Evolutionary conservation across 441 rosid genomes (phyloP).

Genomic region (Gossypium trilobum): DNA sequence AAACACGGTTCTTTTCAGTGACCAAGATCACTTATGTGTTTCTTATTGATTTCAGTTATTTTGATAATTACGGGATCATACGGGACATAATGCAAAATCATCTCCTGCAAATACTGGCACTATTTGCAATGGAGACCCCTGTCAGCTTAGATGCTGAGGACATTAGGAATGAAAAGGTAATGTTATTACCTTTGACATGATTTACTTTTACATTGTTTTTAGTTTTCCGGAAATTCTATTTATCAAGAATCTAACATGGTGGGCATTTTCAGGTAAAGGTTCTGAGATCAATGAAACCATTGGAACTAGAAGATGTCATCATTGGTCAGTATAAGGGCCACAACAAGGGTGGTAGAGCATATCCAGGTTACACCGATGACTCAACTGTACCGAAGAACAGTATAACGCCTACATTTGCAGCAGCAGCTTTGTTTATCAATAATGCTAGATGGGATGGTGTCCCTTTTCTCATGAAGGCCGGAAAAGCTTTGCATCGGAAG

Average conservation of each 20-base stretch:
- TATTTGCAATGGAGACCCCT: conserved; percentile 94
- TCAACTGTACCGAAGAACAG: conserved; percentile 60
- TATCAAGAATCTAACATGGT: neutral
- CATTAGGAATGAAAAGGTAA: conserved; percentile 83
- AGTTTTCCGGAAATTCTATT: neutral
- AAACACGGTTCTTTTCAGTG: neutral
- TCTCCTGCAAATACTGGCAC: conserved; percentile 77
- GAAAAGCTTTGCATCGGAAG: conserved; percentile 75
- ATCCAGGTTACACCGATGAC: conserved; percentile 67
- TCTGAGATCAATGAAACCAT: conserved; percentile 65
- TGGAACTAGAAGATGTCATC: conserved; percentile 55
- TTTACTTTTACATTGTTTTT: neutral
- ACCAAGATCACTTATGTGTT: conserved; percentile 8
- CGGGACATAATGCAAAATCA: conserved; percentile 93
- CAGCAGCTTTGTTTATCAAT: conserved; percentile 73
- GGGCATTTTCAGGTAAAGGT: conserved; percentile 58
- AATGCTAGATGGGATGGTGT: conserved; percentile 95
- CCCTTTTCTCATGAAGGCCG: conserved; percentile 86
- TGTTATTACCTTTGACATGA: neutral
- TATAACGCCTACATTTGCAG: conserved; percentile 81
- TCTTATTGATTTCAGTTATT: conserved; percentile 43
- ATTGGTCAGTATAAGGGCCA: conserved; percentile 82
- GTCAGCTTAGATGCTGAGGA: conserved; percentile 95
- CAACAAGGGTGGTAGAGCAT: conserved; percentile 42
- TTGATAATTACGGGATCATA: conserved; percentile 83